phyloP scores from a whole-genome alignment of 768 basidiomycete genomes.

The Fomitopsis serialis region DNA sequence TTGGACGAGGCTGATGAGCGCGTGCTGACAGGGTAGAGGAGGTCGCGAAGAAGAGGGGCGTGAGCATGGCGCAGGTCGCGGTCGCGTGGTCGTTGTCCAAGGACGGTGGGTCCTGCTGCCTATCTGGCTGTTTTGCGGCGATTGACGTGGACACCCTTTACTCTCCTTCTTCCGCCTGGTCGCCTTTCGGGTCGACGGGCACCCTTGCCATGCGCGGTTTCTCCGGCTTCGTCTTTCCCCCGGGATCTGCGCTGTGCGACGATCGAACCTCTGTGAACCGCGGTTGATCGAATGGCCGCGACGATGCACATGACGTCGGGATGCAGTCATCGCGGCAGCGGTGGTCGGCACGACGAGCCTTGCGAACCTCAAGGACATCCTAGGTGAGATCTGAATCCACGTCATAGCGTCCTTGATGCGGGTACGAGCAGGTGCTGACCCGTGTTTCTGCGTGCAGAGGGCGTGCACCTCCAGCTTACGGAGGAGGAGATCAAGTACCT shows the following conservation, averaged over 20 bases:
- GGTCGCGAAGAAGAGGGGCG: conserved; percentile 33
- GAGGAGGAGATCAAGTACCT: too few species aligned
- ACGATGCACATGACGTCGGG: conserved; percentile 24
- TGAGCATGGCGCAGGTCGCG: conserved; percentile 28
- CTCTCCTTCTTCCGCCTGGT: too few species aligned
- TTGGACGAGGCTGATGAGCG: neutral
- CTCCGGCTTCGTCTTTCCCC: too few species aligned
- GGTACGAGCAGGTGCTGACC: neutral
- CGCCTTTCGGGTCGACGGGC: too few species aligned
- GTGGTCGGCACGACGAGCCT: conserved; percentile 36
- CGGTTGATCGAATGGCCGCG: neutral
- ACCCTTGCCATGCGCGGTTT: neutral
- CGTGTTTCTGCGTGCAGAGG: conserved; percentile 23
- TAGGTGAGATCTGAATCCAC: conserved; percentile 17
- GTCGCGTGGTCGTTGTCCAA: conserved; percentile 18
- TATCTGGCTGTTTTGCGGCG: neutral
- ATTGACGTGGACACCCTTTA: neutral
- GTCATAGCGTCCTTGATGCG: neutral
- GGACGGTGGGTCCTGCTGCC: conserved; percentile 1
- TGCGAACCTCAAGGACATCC: conserved; percentile 35
- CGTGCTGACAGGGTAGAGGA: conserved; percentile 25
- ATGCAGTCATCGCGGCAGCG: conserved; percentile 33
- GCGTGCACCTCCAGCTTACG: conserved; percentile 42
- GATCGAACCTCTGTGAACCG: too few species aligned
- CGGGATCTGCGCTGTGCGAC: too few species aligned